These are phyloP conservation scores for Plantago major DNA, from an alignment of 257 asterid genomes.

Conservation along the genomic window DNA sequence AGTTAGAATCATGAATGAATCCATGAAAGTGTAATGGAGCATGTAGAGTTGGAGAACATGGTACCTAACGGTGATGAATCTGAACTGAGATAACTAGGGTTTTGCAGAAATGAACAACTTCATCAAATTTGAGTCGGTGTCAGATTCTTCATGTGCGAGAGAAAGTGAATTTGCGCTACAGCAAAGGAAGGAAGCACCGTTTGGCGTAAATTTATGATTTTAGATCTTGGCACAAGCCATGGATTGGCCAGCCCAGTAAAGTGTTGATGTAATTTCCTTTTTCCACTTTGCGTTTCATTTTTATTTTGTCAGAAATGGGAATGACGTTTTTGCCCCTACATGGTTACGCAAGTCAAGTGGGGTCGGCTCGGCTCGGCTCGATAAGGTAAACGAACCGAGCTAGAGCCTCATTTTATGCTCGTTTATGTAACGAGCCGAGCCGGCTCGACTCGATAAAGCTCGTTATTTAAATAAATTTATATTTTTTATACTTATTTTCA, in stretches of 20 bases:
- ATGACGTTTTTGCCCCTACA: not conserved
- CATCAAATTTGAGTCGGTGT: not conserved
- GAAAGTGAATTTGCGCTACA: not conserved
- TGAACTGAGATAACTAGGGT: constrained; percentile 5
- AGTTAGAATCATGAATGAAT: too few species aligned
- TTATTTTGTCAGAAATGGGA: not conserved
- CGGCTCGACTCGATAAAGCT: too few species aligned
- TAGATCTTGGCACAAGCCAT: not conserved
- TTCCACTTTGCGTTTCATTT: not conserved
- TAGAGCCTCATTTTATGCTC: too few species aligned
- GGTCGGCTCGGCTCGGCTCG: too few species aligned
- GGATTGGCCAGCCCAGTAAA: not conserved
- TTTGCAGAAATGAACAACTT: not conserved
- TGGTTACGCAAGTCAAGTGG: too few species aligned
- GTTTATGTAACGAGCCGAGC: too few species aligned
- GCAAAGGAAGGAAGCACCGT: not conserved
- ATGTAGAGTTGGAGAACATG: not conserved
- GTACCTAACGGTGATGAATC: not conserved
- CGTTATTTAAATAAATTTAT: too few species aligned
- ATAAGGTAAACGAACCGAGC: too few species aligned
- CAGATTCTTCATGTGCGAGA: too few species aligned
- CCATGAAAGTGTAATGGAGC: too few species aligned
- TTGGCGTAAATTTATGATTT: not conserved
- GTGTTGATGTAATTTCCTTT: not conserved
- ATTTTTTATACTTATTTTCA: too few species aligned